Percentiles rank a stretch among this genome's conserved stretches.
phyloP scores from a whole-genome alignment of 805 yeast species.

The Yamadazyma phyllophila region DNA sequence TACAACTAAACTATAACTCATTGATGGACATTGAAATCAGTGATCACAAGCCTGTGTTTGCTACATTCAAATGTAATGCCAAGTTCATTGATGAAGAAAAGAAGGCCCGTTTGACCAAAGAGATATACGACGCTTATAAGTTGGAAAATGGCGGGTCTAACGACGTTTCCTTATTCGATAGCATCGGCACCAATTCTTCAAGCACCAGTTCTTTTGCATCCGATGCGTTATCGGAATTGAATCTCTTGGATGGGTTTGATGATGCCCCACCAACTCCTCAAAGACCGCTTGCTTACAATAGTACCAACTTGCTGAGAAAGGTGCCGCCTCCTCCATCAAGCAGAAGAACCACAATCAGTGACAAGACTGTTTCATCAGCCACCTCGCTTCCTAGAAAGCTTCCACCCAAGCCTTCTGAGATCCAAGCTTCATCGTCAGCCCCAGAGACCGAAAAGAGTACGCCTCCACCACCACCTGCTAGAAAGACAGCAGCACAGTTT shows the following conservation, averaged over 20 bases:
- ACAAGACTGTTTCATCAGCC: conserved; percentile 4
- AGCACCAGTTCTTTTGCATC: conserved; percentile 18
- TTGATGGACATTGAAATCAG: conserved; percentile 61
- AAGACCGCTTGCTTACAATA: conserved; percentile 3
- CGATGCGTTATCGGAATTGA: conserved; percentile 34
- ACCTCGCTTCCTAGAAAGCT: conserved; percentile 13
- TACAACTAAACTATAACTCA: conserved; percentile 67
- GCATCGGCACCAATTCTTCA: conserved; percentile 5
- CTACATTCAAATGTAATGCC: conserved; percentile 66
- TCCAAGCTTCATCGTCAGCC: conserved; percentile 6
- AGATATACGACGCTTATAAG: conserved; percentile 30
- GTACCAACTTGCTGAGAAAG: conserved; percentile 14
- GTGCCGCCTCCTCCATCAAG: conserved; percentile 23
- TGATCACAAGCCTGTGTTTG: conserved; percentile 93
- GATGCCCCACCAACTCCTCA: conserved; percentile 21
- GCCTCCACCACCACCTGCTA: conserved; percentile 13
- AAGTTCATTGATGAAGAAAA: conserved; percentile 55
- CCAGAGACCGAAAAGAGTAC: conserved; percentile 6
- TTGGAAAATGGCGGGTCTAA: conserved; percentile 23
- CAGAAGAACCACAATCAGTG: conserved; percentile 15
- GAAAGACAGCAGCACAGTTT: conserved; percentile 24
- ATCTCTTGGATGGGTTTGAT: conserved; percentile 30
- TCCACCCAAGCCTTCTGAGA: conserved; percentile 15
- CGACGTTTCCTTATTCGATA: conserved; percentile 1
- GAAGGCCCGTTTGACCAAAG: conserved; percentile 25